Percentiles rank a stretch among this genome's conserved stretches.
phyloP scores from a whole-genome alignment of 2,329 filamentous ascomycete genomes.

The Ascosphaera pollenicola region DNA sequence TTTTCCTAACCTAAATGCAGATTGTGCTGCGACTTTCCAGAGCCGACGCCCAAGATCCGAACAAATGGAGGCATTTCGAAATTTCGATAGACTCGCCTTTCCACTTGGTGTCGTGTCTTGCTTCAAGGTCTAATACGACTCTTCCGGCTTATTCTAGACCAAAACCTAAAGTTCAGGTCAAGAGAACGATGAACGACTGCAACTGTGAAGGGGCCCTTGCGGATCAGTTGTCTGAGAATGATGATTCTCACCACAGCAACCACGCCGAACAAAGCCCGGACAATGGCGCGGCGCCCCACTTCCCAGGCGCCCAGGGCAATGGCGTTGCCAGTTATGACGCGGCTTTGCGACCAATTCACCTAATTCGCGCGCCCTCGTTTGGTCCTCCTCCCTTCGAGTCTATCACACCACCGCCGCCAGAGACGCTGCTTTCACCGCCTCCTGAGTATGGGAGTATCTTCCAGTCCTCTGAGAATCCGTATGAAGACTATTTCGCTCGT shows the following conservation, averaged over 20 bases:
- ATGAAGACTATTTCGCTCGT: slow-evolving; percentile 74
- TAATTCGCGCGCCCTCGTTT: slow-evolving; percentile 64
- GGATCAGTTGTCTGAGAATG: no score
- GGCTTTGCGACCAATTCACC: slow-evolving; percentile 51
- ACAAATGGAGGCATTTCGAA: slow-evolving; percentile 71
- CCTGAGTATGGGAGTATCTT: slow-evolving; percentile 67
- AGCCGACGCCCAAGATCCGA: slow-evolving; percentile 53
- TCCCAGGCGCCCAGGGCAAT: slow-evolving; percentile 19
- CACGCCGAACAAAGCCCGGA: slow-evolving; percentile 19
- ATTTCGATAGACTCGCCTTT: slow-evolving; percentile 94
- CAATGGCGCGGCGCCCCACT: background rate
- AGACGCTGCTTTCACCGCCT: slow-evolving; percentile 51
- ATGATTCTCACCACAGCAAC: slow-evolving; percentile 9
- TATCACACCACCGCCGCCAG: slow-evolving; percentile 50
- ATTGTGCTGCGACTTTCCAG: slow-evolving; percentile 86
- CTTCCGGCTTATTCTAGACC: slow-evolving; percentile 55
- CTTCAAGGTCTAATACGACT: slow-evolving; percentile 74
- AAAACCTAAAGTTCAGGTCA: no score
- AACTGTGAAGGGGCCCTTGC: no score
- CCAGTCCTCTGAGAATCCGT: slow-evolving; percentile 25
- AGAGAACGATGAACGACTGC: no score
- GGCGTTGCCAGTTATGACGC: slow-evolving; percentile 25
- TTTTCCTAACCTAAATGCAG: slow-evolving; percentile 23
- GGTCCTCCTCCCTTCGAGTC: slow-evolving; percentile 75
- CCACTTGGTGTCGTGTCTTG: slow-evolving; percentile 77